Base-by-base conservation (phyloP, 2,329 filamentous ascomycete species). In the Hymenoscyphus occultus region DNA sequence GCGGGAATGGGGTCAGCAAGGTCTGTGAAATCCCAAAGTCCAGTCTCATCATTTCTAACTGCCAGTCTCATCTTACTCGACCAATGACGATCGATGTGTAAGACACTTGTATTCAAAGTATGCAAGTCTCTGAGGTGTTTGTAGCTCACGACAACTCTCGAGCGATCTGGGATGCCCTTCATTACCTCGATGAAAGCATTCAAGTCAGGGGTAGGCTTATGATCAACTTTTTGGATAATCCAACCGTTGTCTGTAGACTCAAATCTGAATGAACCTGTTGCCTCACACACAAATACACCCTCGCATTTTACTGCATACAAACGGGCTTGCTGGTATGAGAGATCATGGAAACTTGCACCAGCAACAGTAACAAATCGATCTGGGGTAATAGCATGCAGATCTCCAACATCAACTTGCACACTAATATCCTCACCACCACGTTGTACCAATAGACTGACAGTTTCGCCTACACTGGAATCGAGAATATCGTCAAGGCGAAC, bases 261-360 rank as follows among this genome's bases (percentile, higher is more conserved):
- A 69, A 99, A 92, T 60, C 93, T 89, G 83, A 98, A 99, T 0
- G 95, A 97, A 2, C 95, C 95, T 1, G 92, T 90, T 5, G 94
- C 92, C 78, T 99, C 95, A 74, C 93, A 98, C 65, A 98, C 90
- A 75, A 92, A 99, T 19, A 99, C 93, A 40, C 95, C 95, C 76
- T 93, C 90, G 72, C 93, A 90, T 10, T 93, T 89, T 65, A 99
- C 93, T 40, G 93, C 94, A 76, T 97, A 98, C 4, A 97, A 84
- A 10, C 95, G 89, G n/a, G 95, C 93, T 78, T 98, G 93, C 76
- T 99, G 95, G 77, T 99, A 99, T 0, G 96, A 99, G 19, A 99
- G 82, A 75, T 96, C 87, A 79, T 99, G 96, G 81, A 99, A 98
- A 65, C 93, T 94, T 31, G 89, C 95, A 22, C 95, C 96, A 54